These are phyloP conservation scores for Isabelozyma heimii DNA, from an alignment of 805 yeast genomes.

Conservation along the genomic window DNA sequence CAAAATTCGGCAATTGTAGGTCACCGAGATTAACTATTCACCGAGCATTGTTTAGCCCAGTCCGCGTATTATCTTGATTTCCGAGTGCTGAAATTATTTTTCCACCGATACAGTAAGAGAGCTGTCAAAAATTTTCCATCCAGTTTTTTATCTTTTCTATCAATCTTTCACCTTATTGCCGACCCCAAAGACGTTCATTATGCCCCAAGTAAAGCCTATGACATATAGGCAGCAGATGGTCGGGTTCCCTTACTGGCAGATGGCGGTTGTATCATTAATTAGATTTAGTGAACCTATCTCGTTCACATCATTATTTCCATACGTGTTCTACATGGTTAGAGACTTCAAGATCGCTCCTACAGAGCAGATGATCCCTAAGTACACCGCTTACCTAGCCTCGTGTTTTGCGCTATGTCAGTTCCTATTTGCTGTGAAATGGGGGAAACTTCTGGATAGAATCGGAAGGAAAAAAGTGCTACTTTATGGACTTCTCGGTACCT, in stretches of 20 bases:
- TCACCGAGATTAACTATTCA: too few relatives aligned
- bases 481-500: slow-evolving; percentile 23
- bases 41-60: too few relatives aligned
- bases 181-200: neutral
- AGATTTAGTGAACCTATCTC: slow-evolving; percentile 53
- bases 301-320: slow-evolving; percentile 27
- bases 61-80: too few relatives aligned
- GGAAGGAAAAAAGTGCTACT: slow-evolving; percentile 28
- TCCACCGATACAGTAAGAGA: too few relatives aligned
- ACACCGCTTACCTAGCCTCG: slow-evolving; percentile 18
- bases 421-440: slow-evolving; percentile 26
- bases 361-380: slow-evolving; percentile 17
- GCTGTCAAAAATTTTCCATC: too few relatives aligned
- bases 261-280: slow-evolving; percentile 32
- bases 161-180: too few relatives aligned
- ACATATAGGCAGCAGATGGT: slow-evolving; percentile 44
- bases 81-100: too few relatives aligned
- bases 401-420: slow-evolving; percentile 22
- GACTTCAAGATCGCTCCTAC: slow-evolving; percentile 17
- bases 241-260: slow-evolving; percentile 54
- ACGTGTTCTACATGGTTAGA: slow-evolving; percentile 22
- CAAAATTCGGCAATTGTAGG: too few relatives aligned
- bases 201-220: neutral
- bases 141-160: too few relatives aligned
- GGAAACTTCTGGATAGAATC: slow-evolving; percentile 23